phyloP scores from a whole-genome alignment of 169 alveolate genomes.

The Eimeria sp. region DNA sequence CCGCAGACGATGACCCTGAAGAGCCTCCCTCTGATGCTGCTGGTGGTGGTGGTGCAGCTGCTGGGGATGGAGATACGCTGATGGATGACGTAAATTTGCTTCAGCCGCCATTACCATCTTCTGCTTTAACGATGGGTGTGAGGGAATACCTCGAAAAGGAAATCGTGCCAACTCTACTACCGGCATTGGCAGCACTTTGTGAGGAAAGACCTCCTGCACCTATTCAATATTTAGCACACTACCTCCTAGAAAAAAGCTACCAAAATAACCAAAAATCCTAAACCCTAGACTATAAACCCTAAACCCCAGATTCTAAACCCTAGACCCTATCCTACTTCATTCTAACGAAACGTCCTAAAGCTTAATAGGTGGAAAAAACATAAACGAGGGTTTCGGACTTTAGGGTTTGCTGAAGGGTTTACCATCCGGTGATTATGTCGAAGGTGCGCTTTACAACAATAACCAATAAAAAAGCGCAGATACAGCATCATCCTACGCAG shows the following conservation, averaged over 20 bases:
- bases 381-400: background rate
- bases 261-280: background rate
- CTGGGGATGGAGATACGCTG: background rate
- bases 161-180: conserved; percentile 90
- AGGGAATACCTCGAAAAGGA: conserved; percentile 88
- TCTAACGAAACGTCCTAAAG: no score
- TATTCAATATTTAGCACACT: conserved; percentile 88
- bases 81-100: background rate
- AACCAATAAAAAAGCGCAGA: background rate
- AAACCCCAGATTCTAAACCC: background rate
- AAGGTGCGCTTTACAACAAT: no score
- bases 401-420: background rate
- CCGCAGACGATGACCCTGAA: background rate
- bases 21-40: background rate
- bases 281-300: conserved; percentile 7
- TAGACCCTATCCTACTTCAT: no score
- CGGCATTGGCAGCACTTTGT: conserved; percentile 89
- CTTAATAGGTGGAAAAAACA: background rate
- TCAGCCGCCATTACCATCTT: background rate
- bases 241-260: conserved; percentile 86
- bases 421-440: no score
- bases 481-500: background rate
- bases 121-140: conserved; percentile 84
- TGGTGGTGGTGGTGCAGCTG: background rate
- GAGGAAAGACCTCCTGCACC: conserved; percentile 90